Percentiles rank a stretch among this genome's conserved stretches.
These are phyloP conservation scores for Trichocladium uniseriatum DNA, from an alignment of 495 filamentous ascomycete genomes.

Conservation along the genomic window DNA sequence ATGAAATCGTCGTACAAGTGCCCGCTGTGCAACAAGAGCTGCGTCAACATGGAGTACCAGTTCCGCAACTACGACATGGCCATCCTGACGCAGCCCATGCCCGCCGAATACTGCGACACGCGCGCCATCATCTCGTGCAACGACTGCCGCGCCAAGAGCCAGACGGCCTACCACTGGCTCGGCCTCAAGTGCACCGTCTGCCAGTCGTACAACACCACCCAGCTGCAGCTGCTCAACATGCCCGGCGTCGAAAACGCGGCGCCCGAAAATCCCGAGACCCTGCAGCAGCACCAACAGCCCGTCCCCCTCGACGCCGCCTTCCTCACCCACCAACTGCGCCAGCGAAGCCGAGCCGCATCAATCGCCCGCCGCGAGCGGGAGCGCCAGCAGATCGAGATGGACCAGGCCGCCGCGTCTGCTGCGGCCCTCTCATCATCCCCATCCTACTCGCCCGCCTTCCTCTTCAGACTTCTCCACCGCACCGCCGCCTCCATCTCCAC, in stretches of 20 bases:
- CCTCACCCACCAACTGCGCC: not conserved
- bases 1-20: constrained; percentile 86
- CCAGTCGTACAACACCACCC: constrained; percentile 74
- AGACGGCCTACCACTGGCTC: constrained; percentile 86
- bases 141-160: constrained; percentile 80
- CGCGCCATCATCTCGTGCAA: constrained; percentile 83
- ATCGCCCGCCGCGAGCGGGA: not conserved
- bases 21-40: constrained; percentile 86
- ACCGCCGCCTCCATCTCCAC: not conserved
- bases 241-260: constrained; percentile 7
- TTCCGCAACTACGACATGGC: constrained; percentile 81
- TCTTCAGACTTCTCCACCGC: not conserved
- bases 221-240: constrained; percentile 48
- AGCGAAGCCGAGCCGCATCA: not conserved
- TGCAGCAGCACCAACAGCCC: not conserved
- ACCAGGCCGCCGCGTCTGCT: not conserved
- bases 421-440: constrained; percentile 1
- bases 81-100: constrained; percentile 89
- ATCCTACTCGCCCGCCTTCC: constrained; percentile 3
- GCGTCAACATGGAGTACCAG: constrained; percentile 92
- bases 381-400: not conserved
- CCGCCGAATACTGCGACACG: constrained; percentile 66
- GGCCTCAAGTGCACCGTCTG: constrained; percentile 84
- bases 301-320: not conserved
- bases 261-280: not conserved